phyloP scores from a whole-genome alignment of 2,329 filamentous ascomycete genomes.

The Sarocladium oryzae region DNA sequence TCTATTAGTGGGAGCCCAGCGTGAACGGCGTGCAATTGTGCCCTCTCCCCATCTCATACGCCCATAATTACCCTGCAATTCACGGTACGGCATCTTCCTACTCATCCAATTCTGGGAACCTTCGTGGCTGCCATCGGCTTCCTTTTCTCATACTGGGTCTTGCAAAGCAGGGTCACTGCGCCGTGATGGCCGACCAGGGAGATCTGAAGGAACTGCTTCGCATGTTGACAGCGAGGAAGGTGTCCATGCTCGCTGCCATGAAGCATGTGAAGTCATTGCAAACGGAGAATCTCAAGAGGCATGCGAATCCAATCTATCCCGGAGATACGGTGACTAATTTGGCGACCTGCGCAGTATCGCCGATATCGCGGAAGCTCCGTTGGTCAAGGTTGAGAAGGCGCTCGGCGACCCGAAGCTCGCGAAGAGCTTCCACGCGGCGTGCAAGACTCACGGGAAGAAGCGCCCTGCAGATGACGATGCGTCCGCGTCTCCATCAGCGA shows the following conservation, averaged over 20 bases:
- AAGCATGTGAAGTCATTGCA: slow-evolving; percentile 52
- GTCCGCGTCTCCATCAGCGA: slow-evolving; percentile 15
- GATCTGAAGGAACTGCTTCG: slow-evolving; percentile 57
- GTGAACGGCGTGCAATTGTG: too few relatives aligned
- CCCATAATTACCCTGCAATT: slow-evolving; percentile 2
- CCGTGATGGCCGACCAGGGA: slow-evolving; percentile 46
- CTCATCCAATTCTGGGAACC: too few relatives aligned
- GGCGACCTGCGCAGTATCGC: slow-evolving; percentile 35
- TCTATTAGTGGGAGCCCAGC: too few relatives aligned
- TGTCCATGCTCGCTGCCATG: slow-evolving; percentile 54
- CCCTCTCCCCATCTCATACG: background rate
- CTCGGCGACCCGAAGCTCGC: slow-evolving; percentile 43
- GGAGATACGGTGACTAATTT: slow-evolving; percentile 8
- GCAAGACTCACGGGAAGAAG: slow-evolving; percentile 45
- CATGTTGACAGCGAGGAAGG: slow-evolving; percentile 51
- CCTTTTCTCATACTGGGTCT: background rate
- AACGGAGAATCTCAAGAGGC: slow-evolving; percentile 49
- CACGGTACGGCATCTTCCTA: too few relatives aligned
- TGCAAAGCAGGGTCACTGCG: background rate
- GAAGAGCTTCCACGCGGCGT: slow-evolving; percentile 45
- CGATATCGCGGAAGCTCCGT: slow-evolving; percentile 45
- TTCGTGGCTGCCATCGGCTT: too few relatives aligned
- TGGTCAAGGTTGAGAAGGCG: slow-evolving; percentile 37
- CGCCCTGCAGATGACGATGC: slow-evolving; percentile 19
- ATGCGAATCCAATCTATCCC: slow-evolving; percentile 18